Conservation (phyloP, 257 asterid species). For the Solanum clarkiae region DNA sequence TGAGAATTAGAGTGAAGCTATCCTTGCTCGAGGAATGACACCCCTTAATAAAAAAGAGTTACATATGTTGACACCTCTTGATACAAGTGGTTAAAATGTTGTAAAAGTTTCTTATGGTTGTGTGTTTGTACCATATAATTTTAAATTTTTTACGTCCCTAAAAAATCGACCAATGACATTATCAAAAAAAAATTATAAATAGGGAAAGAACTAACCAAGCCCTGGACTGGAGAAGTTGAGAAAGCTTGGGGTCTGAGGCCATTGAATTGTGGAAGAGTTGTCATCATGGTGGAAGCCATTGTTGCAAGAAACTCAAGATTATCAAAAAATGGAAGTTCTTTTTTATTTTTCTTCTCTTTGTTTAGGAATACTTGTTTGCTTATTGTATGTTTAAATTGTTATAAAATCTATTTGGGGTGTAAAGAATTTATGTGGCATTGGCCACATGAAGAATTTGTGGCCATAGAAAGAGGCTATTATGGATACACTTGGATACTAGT, state of each 20-base stretch:
- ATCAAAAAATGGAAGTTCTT: not conserved
- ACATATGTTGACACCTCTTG: too few species aligned
- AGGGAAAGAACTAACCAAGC: slow-evolving; percentile 33
- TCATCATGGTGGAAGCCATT: slow-evolving; percentile 61
- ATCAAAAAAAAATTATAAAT: not conserved
- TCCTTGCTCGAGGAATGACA: too few species aligned
- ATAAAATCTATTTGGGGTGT: slow-evolving; percentile 7
- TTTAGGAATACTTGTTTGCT: not conserved
- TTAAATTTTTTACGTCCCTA: too few species aligned
- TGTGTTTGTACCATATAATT: too few species aligned
- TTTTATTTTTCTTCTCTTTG: not conserved
- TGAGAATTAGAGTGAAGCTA: not conserved
- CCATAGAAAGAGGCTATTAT: slow-evolving; percentile 12
- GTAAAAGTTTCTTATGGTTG: too few species aligned
- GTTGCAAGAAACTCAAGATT: not conserved
- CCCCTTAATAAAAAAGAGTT: too few species aligned
- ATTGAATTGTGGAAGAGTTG: slow-evolving; percentile 71
- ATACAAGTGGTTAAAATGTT: too few species aligned
- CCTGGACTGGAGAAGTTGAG: slow-evolving; percentile 38
- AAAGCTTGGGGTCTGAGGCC: slow-evolving; percentile 49
- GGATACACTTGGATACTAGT: slow-evolving; percentile 44
- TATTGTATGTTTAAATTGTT: not conserved
- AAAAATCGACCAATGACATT: too few species aligned
- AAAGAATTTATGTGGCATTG: not conserved
- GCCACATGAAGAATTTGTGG: slow-evolving; percentile 53